Percentiles rank a stretch among this genome's conserved stretches.
Conservation (phyloP, 2,329 filamentous ascomycete species). For the Colletotrichum orchidophilum region DNA sequence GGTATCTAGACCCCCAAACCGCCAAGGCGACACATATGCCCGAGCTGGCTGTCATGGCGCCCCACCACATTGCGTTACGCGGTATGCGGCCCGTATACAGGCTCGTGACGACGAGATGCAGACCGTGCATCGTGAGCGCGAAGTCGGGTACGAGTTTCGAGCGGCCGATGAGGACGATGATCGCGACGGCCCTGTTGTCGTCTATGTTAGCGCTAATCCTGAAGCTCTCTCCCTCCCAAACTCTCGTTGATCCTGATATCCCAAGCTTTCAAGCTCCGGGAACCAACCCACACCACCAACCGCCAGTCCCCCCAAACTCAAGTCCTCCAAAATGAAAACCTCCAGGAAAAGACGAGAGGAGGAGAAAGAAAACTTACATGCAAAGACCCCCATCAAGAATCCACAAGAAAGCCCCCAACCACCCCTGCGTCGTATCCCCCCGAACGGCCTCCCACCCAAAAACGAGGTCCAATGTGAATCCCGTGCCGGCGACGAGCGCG, state of each 20-base stretch:
- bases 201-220: neutral
- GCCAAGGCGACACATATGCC: slow-evolving; percentile 67
- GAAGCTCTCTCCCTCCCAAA: too few species aligned
- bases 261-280: too few species aligned
- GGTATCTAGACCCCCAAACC: slow-evolving; percentile 90
- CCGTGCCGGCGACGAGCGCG: slow-evolving; percentile 64
- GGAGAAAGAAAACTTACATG: slow-evolving; percentile 49
- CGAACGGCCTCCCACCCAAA: slow-evolving; percentile 68
- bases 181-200: slow-evolving; percentile 75
- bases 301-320: too few species aligned
- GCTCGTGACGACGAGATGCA: slow-evolving; percentile 81
- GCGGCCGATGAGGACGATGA: slow-evolving; percentile 84
- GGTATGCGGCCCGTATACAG: slow-evolving; percentile 83
- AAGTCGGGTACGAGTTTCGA: slow-evolving; percentile 97
- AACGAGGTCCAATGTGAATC: slow-evolving; percentile 63
- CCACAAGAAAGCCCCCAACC: slow-evolving; percentile 68
- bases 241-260: neutral
- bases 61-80: slow-evolving; percentile 88
- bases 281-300: neutral
- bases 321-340: too few species aligned
- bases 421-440: slow-evolving; percentile 70
- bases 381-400: slow-evolving; percentile 63
- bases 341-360: neutral
- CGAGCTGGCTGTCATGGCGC: slow-evolving; percentile 59
- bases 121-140: slow-evolving; percentile 84